phyloP scores from a whole-genome alignment of 257 asterid genomes.

The Mentha longifolia region DNA sequence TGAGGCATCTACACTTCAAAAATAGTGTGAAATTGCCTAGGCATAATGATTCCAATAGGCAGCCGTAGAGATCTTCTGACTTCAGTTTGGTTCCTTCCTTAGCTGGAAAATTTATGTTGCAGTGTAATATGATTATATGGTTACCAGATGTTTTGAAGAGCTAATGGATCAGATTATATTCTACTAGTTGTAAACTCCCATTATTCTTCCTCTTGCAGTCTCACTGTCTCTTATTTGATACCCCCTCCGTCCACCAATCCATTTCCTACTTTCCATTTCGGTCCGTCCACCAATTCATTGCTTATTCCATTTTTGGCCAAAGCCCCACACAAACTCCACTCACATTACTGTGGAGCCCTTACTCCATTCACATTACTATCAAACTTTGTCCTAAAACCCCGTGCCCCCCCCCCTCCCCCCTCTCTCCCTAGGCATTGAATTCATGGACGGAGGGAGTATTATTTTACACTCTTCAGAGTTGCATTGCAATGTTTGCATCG shows the following conservation, averaged over 20 bases:
- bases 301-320: too few relatives aligned
- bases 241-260: neutral
- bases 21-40: neutral
- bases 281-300: too few relatives aligned
- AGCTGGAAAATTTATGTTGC: constrained; percentile 26
- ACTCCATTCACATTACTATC: too few relatives aligned
- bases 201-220: constrained; percentile 5
- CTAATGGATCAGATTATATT: neutral
- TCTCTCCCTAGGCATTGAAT: too few relatives aligned
- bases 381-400: too few relatives aligned
- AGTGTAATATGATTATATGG: neutral
- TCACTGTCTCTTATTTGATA: constrained; percentile 20
- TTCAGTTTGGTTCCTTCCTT: constrained; percentile 18
- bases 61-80: constrained; percentile 10
- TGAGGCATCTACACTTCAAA: neutral
- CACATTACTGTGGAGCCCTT: too few relatives aligned
- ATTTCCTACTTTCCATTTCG: too few relatives aligned
- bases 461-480: constrained; percentile 26
- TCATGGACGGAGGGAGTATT: neutral
- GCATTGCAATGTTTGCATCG: constrained; percentile 3
- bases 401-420: too few relatives aligned
- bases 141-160: constrained; percentile 15
- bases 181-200: constrained; percentile 12
- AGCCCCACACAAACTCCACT: too few relatives aligned
- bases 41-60: constrained; percentile 1